phyloP scores from a whole-genome alignment of 2,329 filamentous ascomycete species.

The Alternaria gansuensis region DNA sequence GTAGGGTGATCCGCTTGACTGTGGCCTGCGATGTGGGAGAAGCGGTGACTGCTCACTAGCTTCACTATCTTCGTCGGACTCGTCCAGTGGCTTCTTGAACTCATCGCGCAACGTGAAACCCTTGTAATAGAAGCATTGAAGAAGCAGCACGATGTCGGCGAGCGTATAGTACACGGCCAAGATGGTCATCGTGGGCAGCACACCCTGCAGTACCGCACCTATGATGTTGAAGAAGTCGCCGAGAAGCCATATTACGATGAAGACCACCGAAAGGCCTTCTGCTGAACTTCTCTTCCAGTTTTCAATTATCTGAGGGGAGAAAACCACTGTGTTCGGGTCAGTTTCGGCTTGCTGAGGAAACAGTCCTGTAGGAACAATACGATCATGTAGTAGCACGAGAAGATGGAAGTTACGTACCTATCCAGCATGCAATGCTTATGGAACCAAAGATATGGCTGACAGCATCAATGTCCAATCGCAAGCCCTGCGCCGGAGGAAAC shows the following conservation, averaged over 20 bases:
- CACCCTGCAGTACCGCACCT: constrained; percentile 88
- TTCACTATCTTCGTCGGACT: constrained; percentile 39
- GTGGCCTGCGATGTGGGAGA: constrained; percentile 40
- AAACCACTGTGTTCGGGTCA: constrained; percentile 69
- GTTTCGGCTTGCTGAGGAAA: constrained; percentile 8
- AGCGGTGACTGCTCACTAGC: constrained; percentile 50
- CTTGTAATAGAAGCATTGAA: constrained; percentile 94
- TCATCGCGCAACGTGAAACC: constrained; percentile 68
- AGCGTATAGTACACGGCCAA: constrained; percentile 94
- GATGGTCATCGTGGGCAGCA: constrained; percentile 94
- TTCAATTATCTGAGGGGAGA: constrained; percentile 95
- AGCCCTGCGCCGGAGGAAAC: constrained; percentile 63
- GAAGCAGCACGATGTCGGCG: constrained; percentile 85
- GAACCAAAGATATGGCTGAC: constrained; percentile 94
- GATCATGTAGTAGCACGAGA: background rate
- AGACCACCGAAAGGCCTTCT: constrained; percentile 88
- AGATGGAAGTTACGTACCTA: constrained; percentile 54
- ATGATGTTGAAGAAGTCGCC: constrained; percentile 98
- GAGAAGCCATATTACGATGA: constrained; percentile 89
- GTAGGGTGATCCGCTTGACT: constrained; percentile 34
- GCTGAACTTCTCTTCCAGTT: constrained; percentile 87
- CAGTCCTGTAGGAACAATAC: background rate
- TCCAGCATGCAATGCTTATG: constrained; percentile 97
- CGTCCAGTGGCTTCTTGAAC: constrained; percentile 37
- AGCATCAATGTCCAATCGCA: constrained; percentile 84